phyloP scores from a whole-genome alignment of 192 early-diverging fungal genomes.

The Allomyces arbusculus region DNA sequence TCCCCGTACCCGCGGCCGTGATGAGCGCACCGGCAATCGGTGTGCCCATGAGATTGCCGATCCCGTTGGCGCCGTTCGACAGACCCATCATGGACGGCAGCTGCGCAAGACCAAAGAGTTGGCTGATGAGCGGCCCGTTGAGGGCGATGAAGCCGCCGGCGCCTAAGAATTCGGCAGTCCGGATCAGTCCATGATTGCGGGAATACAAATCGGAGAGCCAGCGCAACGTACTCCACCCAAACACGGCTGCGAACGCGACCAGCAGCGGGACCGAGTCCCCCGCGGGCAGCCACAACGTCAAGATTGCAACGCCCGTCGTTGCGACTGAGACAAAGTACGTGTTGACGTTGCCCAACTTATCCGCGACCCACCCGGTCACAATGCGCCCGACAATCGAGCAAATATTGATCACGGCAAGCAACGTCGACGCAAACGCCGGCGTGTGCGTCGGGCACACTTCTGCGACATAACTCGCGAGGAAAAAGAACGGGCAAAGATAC shows the following conservation, averaged over 20 bases:
- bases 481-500: background rate
- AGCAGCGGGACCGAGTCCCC: background rate
- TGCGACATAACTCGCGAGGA: background rate
- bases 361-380: background rate
- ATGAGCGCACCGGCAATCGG: background rate
- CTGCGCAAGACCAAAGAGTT: background rate
- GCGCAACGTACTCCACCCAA: background rate
- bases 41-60: background rate
- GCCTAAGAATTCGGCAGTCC: too few species aligned
- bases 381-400: background rate
- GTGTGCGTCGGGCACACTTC: conserved; percentile 9
- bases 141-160: background rate
- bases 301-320: background rate
- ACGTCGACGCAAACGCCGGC: background rate
- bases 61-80: background rate
- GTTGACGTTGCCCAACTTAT: background rate
- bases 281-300: background rate
- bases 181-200: too few species aligned
- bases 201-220: too few species aligned
- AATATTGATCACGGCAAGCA: background rate
- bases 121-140: too few species aligned
- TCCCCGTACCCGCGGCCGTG: background rate
- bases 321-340: background rate
- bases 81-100: background rate
- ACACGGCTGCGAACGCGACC: background rate